These are phyloP conservation scores for Exophiala oligosperma DNA, from an alignment of 2,329 filamentous ascomycete genomes.

Conservation along the genomic window DNA sequence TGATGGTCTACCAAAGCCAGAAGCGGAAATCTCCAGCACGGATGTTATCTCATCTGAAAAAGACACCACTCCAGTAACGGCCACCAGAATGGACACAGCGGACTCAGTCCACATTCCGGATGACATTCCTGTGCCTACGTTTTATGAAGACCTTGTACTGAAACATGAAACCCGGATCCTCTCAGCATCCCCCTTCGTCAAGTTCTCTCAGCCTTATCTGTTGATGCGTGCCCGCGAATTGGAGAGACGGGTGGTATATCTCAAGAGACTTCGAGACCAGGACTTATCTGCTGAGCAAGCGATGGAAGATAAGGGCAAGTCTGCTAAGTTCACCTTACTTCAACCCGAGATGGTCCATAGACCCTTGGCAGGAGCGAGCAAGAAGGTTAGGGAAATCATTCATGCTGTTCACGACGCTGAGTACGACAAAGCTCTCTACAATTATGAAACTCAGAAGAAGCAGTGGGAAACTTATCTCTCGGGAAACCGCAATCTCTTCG, in stretches of 20 bases:
- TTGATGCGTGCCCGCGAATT: slow-evolving; percentile 90
- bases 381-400: slow-evolving; percentile 87
- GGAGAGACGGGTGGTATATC: slow-evolving; percentile 77
- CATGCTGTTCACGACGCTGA: slow-evolving; percentile 95
- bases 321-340: slow-evolving; percentile 82
- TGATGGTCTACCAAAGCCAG: slow-evolving; percentile 12
- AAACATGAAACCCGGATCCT: slow-evolving; percentile 91
- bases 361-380: slow-evolving; percentile 74
- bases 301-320: slow-evolving; percentile 62
- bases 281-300: slow-evolving; percentile 41
- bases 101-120: slow-evolving; percentile 66
- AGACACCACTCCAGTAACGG: slow-evolving; percentile 9
- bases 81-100: slow-evolving; percentile 35
- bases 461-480: slow-evolving; percentile 97
- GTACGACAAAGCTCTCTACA: slow-evolving; percentile 91
- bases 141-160: slow-evolving; percentile 92
- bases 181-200: slow-evolving; percentile 94
- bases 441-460: slow-evolving; percentile 89
- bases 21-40: slow-evolving; percentile 16
- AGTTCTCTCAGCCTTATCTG: slow-evolving; percentile 90
- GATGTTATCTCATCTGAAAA: slow-evolving; percentile 20
- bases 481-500: slow-evolving; percentile 84
- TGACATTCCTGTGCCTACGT: slow-evolving; percentile 81
- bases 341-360: slow-evolving; percentile 93
- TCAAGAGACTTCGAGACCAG: slow-evolving; percentile 81